Evolutionary conservation across 257 asterid genomes (phyloP).

Genomic region (Coffea canephora): DNA sequence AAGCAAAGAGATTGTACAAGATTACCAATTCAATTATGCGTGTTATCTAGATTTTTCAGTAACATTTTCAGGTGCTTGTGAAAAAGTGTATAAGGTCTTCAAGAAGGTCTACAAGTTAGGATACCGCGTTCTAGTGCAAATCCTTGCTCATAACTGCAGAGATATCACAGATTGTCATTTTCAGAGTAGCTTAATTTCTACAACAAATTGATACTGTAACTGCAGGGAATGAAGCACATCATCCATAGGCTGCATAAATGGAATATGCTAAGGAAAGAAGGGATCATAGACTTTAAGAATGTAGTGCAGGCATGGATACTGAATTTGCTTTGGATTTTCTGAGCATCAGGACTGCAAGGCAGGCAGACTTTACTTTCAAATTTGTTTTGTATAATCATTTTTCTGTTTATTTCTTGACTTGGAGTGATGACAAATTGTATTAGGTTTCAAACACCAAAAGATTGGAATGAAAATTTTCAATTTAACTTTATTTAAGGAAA

Average conservation of each 20-base stretch:
- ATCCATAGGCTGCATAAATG: too few species aligned
- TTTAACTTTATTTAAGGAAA: not conserved
- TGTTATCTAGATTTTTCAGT: not conserved
- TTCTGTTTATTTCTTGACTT: too few species aligned
- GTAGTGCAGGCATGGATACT: not conserved
- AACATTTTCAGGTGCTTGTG: too few species aligned
- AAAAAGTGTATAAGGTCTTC: not conserved
- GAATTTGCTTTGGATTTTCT: not conserved
- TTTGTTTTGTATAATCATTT: too few species aligned
- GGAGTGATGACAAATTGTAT: not conserved
- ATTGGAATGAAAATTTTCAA: not conserved
- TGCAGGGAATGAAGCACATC: too few species aligned
- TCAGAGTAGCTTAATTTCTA: not conserved
- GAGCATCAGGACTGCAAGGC: not conserved
- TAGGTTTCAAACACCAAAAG: not conserved
- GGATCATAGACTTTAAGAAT: not conserved
- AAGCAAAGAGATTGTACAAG: not conserved
- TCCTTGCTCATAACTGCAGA: not conserved
- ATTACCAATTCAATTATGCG: not conserved
- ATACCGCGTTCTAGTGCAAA: not conserved
- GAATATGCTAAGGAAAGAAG: not conserved
- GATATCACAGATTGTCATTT: not conserved
- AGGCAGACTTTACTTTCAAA: not conserved
- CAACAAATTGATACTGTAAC: not conserved
- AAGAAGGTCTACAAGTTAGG: not conserved